A percentile compares a stretch with the other conserved stretches of the same genome.
These are phyloP conservation scores for Fragilariopsis cylindrus DNA, from an alignment of 108 stramenopile species.

Conservation along the genomic window DNA sequence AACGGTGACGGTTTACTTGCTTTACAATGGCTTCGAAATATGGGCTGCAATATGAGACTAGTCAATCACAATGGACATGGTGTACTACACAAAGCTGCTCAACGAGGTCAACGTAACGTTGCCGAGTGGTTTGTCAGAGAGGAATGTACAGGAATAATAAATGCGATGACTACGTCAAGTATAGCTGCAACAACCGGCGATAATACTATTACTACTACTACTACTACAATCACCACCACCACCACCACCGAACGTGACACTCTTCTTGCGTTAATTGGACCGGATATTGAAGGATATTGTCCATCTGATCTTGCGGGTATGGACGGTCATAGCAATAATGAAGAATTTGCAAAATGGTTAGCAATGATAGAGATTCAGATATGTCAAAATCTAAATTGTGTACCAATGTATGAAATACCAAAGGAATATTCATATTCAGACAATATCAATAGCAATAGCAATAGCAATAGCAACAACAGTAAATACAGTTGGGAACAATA, in stretches of 20 bases:
- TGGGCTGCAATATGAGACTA: slow-evolving; percentile 48
- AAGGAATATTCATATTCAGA: not conserved
- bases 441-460: not conserved
- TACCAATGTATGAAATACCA: not conserved
- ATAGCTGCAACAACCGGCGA: not conserved
- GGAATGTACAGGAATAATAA: not conserved
- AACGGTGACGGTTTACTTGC: slow-evolving; percentile 32
- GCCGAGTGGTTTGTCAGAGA: slow-evolving; percentile 53
- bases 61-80: slow-evolving; percentile 82
- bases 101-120: slow-evolving; percentile 57
- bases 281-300: slow-evolving; percentile 72
- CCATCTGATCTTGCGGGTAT: slow-evolving; percentile 87
- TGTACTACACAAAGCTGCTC: slow-evolving; percentile 83
- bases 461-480: not conserved
- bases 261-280: slow-evolving; percentile 48
- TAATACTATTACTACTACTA: not conserved
- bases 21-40: slow-evolving; percentile 56
- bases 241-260: not conserved
- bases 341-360: slow-evolving; percentile 45
- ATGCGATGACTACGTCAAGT: not conserved
- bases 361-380: slow-evolving; percentile 33
- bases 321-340: slow-evolving; percentile 46
- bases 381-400: not conserved
- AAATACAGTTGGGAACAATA: slow-evolving; percentile 25
- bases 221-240: not conserved